Percentiles rank a stretch among this genome's conserved stretches.
Conservation (phyloP, 352 stramenopile species). For the Plasmopara viticola region DNA sequence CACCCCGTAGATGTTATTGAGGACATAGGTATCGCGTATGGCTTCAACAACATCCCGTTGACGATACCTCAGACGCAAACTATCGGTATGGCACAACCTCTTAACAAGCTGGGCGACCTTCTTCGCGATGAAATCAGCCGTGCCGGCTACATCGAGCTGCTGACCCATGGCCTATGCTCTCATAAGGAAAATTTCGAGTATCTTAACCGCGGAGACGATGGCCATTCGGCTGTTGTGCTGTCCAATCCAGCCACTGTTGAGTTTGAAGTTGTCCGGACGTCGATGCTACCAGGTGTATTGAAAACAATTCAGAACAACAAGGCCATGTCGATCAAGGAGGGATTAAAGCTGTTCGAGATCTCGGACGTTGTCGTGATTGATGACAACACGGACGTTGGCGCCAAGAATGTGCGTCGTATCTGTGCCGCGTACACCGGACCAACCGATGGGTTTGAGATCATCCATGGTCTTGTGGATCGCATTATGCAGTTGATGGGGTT, state of each 20-base stretch:
- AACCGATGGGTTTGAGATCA: constrained; percentile 98
- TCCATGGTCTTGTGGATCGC: constrained; percentile 98
- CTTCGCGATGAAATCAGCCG: constrained; percentile 97
- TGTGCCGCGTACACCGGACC: constrained; percentile 95
- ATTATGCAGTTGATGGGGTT: constrained; percentile 98
- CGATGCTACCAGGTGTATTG: constrained; percentile 95
- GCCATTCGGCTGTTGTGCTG: constrained; percentile 88
- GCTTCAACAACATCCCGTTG: constrained; percentile 99
- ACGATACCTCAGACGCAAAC: constrained; percentile 93
- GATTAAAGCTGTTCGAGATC: constrained; percentile 99
- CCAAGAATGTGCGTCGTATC: constrained; percentile 93
- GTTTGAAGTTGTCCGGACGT: constrained; percentile 98
- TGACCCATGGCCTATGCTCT: constrained; percentile 97
- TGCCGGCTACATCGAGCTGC: constrained; percentile 96
- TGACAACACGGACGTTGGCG: constrained; percentile 88
- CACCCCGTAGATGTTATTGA: constrained; percentile 99
- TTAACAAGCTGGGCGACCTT: constrained; percentile 98
- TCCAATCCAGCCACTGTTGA: constrained; percentile 99
- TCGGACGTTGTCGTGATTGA: constrained; percentile 98
- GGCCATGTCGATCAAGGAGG: constrained; percentile 92
- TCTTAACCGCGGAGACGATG: constrained; percentile 80
- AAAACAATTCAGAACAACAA: constrained; percentile 99
- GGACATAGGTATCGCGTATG: constrained; percentile 99
- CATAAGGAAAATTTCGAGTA: constrained; percentile 97
- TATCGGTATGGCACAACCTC: constrained; percentile 92